Evolutionary conservation across 495 filamentous ascomycete genomes (phyloP).

Genomic region (Xylaria flabelliformis): DNA sequence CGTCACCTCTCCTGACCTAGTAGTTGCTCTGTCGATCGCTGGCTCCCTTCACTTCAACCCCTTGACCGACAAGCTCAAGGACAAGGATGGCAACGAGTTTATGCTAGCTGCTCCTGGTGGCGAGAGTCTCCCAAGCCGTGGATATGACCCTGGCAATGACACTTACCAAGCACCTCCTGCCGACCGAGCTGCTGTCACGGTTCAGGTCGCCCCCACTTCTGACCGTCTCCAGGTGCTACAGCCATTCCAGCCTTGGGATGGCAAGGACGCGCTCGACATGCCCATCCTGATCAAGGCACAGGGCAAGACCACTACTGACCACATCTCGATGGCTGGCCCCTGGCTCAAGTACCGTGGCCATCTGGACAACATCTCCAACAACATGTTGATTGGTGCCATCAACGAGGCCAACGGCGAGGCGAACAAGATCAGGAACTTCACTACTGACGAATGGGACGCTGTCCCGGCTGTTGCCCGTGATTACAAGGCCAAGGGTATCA

Average conservation of each 20-base stretch:
- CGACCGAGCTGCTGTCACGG: constrained; percentile 72
- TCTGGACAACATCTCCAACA: constrained; percentile 99
- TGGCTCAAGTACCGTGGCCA: constrained; percentile 99
- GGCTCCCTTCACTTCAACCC: constrained; percentile 97
- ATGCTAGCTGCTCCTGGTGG: constrained; percentile 79
- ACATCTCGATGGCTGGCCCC: constrained; percentile 99
- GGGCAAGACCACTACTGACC: constrained; percentile 99
- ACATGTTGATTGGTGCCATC: constrained; percentile 98
- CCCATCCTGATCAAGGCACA: constrained; percentile 97
- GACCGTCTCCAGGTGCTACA: constrained; percentile 93
- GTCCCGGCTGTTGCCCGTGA: constrained; percentile 95
- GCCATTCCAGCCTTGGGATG: constrained; percentile 89
- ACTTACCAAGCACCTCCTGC: constrained; percentile 96
- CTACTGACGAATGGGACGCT: constrained; percentile 80
- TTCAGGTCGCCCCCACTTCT: constrained; percentile 85
- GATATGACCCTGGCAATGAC: constrained; percentile 92
- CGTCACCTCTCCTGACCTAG: constrained; percentile 97
- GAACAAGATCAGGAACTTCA: constrained; percentile 95
- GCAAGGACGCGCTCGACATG: constrained; percentile 86
- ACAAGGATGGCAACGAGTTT: constrained; percentile 97
- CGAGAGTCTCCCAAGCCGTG: constrained; percentile 77
- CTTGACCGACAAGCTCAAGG: constrained; percentile 90
- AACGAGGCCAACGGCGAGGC: constrained; percentile 96
- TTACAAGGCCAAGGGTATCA: constrained; percentile 95
- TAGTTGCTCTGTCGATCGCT: constrained; percentile 89